Evolutionary conservation across 2,329 filamentous ascomycete species (phyloP).

Genomic region (Rhytidhysteron rufulum): DNA sequence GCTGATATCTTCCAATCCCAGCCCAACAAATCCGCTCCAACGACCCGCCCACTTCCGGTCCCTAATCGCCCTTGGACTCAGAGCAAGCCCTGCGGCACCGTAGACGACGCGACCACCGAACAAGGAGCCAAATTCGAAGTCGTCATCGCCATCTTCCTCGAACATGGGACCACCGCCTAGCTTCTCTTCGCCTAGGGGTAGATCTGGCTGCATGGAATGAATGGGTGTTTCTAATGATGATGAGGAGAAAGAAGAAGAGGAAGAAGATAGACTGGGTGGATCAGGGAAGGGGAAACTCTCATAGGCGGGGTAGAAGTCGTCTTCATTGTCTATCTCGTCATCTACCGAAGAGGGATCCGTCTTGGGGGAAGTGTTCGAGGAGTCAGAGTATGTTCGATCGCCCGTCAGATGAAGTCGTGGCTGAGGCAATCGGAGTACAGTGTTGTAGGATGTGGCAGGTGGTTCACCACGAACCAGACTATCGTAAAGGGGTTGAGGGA

Average conservation of each 20-base stretch:
- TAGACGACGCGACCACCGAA: conserved; percentile 5
- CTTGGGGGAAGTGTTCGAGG: conserved; percentile 6
- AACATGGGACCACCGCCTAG: background rate
- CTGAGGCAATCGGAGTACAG: conserved; percentile 9
- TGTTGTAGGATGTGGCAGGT: conserved; percentile 10
- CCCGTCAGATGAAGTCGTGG: conserved; percentile 9
- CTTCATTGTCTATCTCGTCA: background rate
- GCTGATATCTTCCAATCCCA: too few species aligned
- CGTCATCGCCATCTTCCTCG: conserved; percentile 5
- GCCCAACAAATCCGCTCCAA: background rate
- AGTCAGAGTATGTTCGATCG: conserved; percentile 8
- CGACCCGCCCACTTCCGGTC: background rate
- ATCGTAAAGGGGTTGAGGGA: conserved; percentile 10
- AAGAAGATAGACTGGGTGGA: background rate
- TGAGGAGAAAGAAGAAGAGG: background rate
- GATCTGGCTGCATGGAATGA: background rate
- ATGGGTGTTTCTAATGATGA: background rate
- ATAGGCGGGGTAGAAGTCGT: background rate
- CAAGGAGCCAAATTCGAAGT: conserved; percentile 7
- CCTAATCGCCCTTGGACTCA: conserved; percentile 8
- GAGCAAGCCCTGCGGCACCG: conserved; percentile 12
- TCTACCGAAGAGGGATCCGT: background rate
- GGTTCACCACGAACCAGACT: conserved; percentile 8
- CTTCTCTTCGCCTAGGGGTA: background rate
- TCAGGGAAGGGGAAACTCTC: conserved; percentile 5